These are phyloP conservation scores for Scedosporium minutisporum DNA, from an alignment of 2,329 filamentous ascomycete species.

Conservation along the genomic window DNA sequence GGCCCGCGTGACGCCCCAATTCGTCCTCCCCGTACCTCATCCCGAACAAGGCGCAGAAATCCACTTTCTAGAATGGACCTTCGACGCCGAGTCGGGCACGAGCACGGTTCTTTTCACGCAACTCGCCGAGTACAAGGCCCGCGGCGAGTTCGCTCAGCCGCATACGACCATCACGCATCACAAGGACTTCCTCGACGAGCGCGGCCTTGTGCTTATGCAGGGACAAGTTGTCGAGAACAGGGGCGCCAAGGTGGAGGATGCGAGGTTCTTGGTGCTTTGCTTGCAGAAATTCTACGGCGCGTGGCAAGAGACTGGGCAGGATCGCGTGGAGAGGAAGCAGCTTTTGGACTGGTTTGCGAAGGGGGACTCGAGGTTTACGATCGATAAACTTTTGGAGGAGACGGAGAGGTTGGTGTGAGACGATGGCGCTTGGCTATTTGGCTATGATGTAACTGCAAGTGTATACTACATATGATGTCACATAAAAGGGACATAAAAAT, in stretches of 20 bases:
- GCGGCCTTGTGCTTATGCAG: slow-evolving; percentile 77
- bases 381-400: slow-evolving; percentile 82
- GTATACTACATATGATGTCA: too few relatives aligned
- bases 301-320: slow-evolving; percentile 34
- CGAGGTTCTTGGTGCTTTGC: slow-evolving; percentile 84
- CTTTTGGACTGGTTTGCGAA: slow-evolving; percentile 73
- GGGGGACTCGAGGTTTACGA: slow-evolving; percentile 69
- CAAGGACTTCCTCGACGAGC: slow-evolving; percentile 62
- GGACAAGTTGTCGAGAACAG: slow-evolving; percentile 67
- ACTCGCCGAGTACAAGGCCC: slow-evolving; percentile 82
- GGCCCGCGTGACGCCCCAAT: slow-evolving; percentile 71
- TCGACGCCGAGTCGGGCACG: slow-evolving; percentile 56
- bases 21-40: slow-evolving; percentile 79
- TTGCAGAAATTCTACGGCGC: slow-evolving; percentile 88
- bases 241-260: slow-evolving; percentile 70
- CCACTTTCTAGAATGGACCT: slow-evolving; percentile 94
- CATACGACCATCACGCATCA: slow-evolving; percentile 95
- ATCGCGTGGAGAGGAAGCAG: slow-evolving; percentile 48
- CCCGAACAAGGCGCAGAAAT: slow-evolving; percentile 68
- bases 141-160: slow-evolving; percentile 80
- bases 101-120: slow-evolving; percentile 86
- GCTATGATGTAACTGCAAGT: too few relatives aligned
- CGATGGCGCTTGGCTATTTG: background rate
- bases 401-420: slow-evolving; percentile 63
- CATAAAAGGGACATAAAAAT: too few relatives aligned